Conservation (phyloP, 305 asterid genomes). For the Rubia balearica region DNA sequence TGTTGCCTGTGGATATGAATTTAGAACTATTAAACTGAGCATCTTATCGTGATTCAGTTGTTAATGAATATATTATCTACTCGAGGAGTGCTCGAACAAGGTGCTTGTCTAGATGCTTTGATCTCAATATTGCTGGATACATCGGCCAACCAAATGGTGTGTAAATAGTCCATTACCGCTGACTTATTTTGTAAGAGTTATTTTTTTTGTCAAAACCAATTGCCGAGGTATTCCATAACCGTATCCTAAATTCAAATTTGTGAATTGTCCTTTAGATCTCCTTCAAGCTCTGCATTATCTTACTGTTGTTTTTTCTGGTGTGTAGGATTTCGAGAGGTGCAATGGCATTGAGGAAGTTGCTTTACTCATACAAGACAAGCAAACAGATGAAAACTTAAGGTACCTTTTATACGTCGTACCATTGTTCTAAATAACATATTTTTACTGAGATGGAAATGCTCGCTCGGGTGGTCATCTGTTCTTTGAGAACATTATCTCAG, state of each 20-base stretch:
- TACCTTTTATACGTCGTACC: conserved; percentile 15
- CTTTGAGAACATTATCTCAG: neutral
- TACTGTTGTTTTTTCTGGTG: neutral
- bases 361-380: conserved; percentile 64
- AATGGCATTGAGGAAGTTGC: conserved; percentile 95
- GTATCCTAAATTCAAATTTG: neutral
- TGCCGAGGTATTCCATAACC: neutral
- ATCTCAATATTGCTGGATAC: conserved; percentile 86
- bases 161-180: neutral
- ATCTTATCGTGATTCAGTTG: conserved; percentile 41
- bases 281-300: neutral
- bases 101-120: conserved; percentile 79
- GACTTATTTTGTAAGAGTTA: neutral
- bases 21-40: neutral
- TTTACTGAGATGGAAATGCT: conserved; percentile 10
- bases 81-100: conserved; percentile 83
- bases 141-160: conserved; percentile 81
- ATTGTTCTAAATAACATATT: neutral
- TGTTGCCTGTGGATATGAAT: neutral
- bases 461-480: neutral
- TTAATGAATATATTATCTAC: conserved; percentile 72
- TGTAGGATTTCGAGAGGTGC: conserved; percentile 86
- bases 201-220: neutral
- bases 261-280: neutral
- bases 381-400: conserved; percentile 76